Conservation (phyloP, 2,329 filamentous ascomycete genomes). For the Talaromyces sp. region DNA sequence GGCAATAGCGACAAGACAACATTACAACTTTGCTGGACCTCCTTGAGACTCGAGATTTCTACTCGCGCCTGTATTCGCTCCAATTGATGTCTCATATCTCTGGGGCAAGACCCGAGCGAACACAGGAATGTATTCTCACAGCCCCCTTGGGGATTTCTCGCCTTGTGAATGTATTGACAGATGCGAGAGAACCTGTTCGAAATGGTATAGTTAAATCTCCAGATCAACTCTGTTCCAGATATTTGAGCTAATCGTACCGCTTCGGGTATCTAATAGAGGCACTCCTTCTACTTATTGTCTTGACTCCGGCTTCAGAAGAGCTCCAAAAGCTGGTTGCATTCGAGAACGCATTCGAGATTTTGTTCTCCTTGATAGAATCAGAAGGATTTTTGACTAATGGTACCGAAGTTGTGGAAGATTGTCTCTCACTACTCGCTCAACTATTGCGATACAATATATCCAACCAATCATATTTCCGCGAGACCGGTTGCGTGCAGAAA, state of each 20-base stretch:
- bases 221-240: too few relatives aligned
- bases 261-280: slow-evolving; percentile 64
- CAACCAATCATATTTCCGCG: slow-evolving; percentile 91
- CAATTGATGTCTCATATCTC: slow-evolving; percentile 87
- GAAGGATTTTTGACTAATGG: slow-evolving; percentile 84
- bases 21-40: slow-evolving; percentile 88
- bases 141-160: slow-evolving; percentile 86
- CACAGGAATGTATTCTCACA: slow-evolving; percentile 90
- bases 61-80: slow-evolving; percentile 85
- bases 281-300: slow-evolving; percentile 79
- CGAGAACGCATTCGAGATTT: slow-evolving; percentile 85
- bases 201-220: slow-evolving; percentile 59
- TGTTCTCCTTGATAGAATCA: slow-evolving; percentile 77
- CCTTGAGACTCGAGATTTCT: slow-evolving; percentile 84
- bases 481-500: slow-evolving; percentile 78
- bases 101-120: slow-evolving; percentile 81
- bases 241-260: too few relatives aligned
- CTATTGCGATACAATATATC: slow-evolving; percentile 82
- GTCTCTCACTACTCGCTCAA: slow-evolving; percentile 86
- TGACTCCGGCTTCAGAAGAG: slow-evolving; percentile 84
- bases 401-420: slow-evolving; percentile 87
- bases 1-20: slow-evolving; percentile 81
- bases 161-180: slow-evolving; percentile 80
- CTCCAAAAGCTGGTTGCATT: slow-evolving; percentile 96
- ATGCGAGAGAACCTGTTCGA: slow-evolving; percentile 80